Conservation (phyloP, 2,329 filamentous ascomycete genomes). For the Myriosclerotinia duriaeana region DNA sequence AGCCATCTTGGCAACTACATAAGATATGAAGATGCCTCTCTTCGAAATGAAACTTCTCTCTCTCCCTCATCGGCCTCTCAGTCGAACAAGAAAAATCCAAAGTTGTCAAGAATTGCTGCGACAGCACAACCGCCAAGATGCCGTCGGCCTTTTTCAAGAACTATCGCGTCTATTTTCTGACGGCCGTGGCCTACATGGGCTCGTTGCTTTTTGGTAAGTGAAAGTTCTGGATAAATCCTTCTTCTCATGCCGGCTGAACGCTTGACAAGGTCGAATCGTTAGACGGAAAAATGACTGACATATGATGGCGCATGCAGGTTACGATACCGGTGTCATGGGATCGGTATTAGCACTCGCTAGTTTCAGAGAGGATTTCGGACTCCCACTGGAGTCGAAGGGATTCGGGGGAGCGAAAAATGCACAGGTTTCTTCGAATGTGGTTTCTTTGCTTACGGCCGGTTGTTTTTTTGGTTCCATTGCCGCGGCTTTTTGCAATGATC, state of each 20-base stretch:
- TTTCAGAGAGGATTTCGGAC: conserved; percentile 35
- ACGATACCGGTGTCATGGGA: conserved; percentile 37
- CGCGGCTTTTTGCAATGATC: conserved; percentile 50
- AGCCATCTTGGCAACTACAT: conserved; percentile 10
- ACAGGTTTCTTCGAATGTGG: conserved; percentile 42
- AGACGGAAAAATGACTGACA: conserved; percentile 19
- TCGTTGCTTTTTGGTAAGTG: conserved; percentile 34
- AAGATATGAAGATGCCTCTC: conserved; percentile 9
- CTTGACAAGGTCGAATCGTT: not conserved
- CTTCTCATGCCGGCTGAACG: not conserved
- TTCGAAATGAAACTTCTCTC: not conserved
- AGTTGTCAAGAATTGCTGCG: not conserved
- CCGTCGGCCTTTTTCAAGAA: conserved; percentile 31
- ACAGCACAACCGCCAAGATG: conserved; percentile 22
- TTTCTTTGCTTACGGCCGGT: conserved; percentile 53
- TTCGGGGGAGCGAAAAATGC: conserved; percentile 29
- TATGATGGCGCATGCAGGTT: conserved; percentile 26
- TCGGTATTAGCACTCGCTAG: conserved; percentile 32
- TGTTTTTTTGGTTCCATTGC: conserved; percentile 53
- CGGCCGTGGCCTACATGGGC: conserved; percentile 35
- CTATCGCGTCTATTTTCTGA: conserved; percentile 33
- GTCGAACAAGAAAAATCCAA: conserved; percentile 12
- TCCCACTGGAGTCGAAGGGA: conserved; percentile 28
- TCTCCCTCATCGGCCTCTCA: conserved; percentile 13
- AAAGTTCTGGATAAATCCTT: not conserved